These are phyloP conservation scores for Paraphaeosphaeria sporulosa DNA, from an alignment of 2,329 filamentous ascomycete species.

Conservation along the genomic window DNA sequence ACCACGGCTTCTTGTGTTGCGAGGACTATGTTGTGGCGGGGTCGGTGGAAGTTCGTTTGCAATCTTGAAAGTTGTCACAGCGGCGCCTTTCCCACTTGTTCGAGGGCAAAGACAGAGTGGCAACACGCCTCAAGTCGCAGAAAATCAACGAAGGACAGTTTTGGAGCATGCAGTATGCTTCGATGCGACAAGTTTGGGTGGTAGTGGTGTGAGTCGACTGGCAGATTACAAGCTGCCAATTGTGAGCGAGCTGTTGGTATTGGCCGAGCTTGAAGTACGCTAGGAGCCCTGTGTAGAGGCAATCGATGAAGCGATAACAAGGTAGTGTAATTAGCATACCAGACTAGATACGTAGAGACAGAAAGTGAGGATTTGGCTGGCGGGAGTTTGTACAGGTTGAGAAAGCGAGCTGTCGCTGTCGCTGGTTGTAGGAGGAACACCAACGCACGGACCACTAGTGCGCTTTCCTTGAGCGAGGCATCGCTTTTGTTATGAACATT, in stretches of 20 bases:
- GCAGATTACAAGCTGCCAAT: not conserved
- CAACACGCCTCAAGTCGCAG: not conserved
- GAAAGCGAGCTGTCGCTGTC: not conserved
- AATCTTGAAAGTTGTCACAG: not conserved
- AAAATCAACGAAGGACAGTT: no score
- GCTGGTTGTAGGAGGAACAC: not conserved
- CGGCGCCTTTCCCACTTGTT: not conserved
- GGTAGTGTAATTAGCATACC: not conserved
- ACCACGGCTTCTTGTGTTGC: not conserved
- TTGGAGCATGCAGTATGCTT: not conserved
- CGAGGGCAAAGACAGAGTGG: not conserved
- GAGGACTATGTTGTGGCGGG: not conserved
- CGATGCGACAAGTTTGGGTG: not conserved
- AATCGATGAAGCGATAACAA: no score
- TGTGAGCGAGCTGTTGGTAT: not conserved
- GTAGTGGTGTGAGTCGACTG: not conserved
- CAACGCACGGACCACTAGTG: not conserved
- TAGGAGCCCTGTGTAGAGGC: no score
- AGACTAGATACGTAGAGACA: not conserved
- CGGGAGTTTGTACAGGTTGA: not conserved
- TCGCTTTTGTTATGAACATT: not conserved
- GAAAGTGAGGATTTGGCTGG: not conserved
- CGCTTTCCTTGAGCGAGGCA: not conserved
- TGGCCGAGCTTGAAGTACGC: not conserved
- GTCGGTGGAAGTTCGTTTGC: not conserved